Percentiles rank a stretch among this genome's conserved stretches.
phyloP scores from a whole-genome alignment of 768 basidiomycete genomes.

The Paxillus rubicundulus region DNA sequence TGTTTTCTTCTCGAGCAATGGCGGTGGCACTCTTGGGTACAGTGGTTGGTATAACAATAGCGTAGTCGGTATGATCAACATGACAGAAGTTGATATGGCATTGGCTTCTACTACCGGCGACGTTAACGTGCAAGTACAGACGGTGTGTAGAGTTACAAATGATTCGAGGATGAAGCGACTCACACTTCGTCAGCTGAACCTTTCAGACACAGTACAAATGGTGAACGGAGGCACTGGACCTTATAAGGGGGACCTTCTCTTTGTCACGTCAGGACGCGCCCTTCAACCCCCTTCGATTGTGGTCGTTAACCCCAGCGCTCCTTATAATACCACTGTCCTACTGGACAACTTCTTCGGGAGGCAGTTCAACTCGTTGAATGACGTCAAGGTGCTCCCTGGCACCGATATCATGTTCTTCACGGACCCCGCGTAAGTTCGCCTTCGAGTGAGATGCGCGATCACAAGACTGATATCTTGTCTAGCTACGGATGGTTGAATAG shows the following conservation, averaged over 20 bases:
- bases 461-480: background rate
- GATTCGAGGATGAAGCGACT: background rate
- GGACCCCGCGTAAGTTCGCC: constrained; percentile 54
- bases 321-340: constrained; percentile 65
- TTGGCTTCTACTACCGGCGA: constrained; percentile 33
- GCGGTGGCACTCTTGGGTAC: constrained; percentile 61
- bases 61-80: constrained; percentile 57
- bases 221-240: constrained; percentile 70
- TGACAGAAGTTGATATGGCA: constrained; percentile 52
- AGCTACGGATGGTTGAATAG: constrained; percentile 64
- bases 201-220: constrained; percentile 61
- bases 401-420: constrained; percentile 75
- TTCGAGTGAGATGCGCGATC: background rate
- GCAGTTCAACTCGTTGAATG: constrained; percentile 82
- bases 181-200: constrained; percentile 44
- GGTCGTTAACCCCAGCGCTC: constrained; percentile 60
- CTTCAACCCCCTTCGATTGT: constrained; percentile 58
- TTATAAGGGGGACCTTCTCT: constrained; percentile 54
- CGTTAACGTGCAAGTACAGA: constrained; percentile 51
- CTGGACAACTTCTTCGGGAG: constrained; percentile 78
- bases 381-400: constrained; percentile 67
- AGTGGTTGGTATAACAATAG: constrained; percentile 66
- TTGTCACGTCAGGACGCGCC: constrained; percentile 66
- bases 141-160: constrained; percentile 24
- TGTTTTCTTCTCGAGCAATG: constrained; percentile 71